These are phyloP conservation scores for Picochlorum sp. DNA, from an alignment of 139 green algal species.

Conservation along the genomic window DNA sequence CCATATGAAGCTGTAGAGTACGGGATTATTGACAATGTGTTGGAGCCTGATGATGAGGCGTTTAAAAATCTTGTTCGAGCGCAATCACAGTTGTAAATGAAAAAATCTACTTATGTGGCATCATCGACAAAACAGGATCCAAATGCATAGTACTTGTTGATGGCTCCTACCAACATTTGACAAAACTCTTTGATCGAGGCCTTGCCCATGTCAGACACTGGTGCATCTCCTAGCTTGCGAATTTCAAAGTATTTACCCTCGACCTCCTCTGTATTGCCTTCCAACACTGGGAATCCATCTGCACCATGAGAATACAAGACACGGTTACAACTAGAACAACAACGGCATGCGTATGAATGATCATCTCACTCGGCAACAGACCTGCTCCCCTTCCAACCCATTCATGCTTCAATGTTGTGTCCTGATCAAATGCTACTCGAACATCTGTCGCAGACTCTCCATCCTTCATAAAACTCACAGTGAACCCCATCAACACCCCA, in stretches of 20 bases:
- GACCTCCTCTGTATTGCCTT: slow-evolving; percentile 58
- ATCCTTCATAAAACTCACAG: slow-evolving; percentile 59
- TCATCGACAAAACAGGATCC: slow-evolving; percentile 75
- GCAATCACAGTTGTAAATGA: slow-evolving; percentile 1
- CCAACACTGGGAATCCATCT: slow-evolving; percentile 64
- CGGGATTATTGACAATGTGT: slow-evolving; percentile 86
- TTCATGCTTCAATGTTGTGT: slow-evolving; percentile 52
- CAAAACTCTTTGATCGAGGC: slow-evolving; percentile 57
- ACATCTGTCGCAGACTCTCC: slow-evolving; percentile 48
- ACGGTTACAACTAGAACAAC: neutral
- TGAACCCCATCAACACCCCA: slow-evolving; percentile 49
- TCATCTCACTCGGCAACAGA: slow-evolving; percentile 19
- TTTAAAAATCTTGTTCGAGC: slow-evolving; percentile 23
- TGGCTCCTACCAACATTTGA: slow-evolving; percentile 46
- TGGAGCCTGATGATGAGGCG: slow-evolving; percentile 32
- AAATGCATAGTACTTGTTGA: slow-evolving; percentile 85
- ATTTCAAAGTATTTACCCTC: slow-evolving; percentile 71
- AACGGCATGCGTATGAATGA: neutral
- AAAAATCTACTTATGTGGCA: slow-evolving; percentile 19
- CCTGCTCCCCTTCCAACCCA: slow-evolving; percentile 58
- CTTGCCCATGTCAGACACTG: slow-evolving; percentile 51
- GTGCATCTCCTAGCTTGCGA: slow-evolving; percentile 34
- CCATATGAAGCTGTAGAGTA: slow-evolving; percentile 87
- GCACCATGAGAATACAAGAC: slow-evolving; percentile 1
- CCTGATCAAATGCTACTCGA: slow-evolving; percentile 59